A percentile compares a stretch with the other conserved stretches of the same genome.
These are phyloP conservation scores for Microcos paniculata DNA, from an alignment of 345 rosid genomes.

Conservation along the genomic window DNA sequence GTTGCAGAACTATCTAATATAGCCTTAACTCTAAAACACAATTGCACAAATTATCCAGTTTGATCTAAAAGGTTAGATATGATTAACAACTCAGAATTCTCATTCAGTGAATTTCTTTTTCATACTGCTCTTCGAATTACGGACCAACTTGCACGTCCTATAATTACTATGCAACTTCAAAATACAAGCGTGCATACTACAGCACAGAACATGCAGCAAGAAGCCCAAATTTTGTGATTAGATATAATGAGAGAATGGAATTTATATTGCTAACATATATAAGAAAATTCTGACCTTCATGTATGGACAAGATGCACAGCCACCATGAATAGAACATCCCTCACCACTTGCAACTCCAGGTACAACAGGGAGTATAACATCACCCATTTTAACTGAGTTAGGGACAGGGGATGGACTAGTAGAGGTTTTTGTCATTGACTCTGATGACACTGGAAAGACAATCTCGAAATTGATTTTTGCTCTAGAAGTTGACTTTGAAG, in stretches of 20 bases:
- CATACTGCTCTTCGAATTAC: background rate
- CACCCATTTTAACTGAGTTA: slow-evolving; percentile 42
- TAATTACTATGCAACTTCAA: background rate
- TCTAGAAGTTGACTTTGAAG: slow-evolving; percentile 37
- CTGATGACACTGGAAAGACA: slow-evolving; percentile 91
- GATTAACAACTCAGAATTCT: background rate
- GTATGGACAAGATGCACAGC: slow-evolving; percentile 97
- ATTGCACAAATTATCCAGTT: background rate
- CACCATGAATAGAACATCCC: slow-evolving; percentile 93
- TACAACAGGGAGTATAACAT: slow-evolving; percentile 60
- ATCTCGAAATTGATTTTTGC: slow-evolving; percentile 80
- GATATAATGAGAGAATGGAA: background rate
- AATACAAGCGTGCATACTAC: background rate
- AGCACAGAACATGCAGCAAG: background rate
- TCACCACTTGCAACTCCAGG: slow-evolving; percentile 97
- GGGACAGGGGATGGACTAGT: slow-evolving; percentile 37
- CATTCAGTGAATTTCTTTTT: no score
- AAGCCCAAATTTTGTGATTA: background rate
- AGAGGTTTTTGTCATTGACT: slow-evolving; percentile 68
- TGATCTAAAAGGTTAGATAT: background rate
- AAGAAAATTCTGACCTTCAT: slow-evolving; percentile 68
- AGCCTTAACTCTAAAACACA: no score
- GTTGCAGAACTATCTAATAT: no score
- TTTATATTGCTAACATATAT: background rate
- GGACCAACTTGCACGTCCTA: background rate